Evolutionary conservation across 306 rosid species (phyloP).

Genomic region (Begonia peltatifolia): DNA sequence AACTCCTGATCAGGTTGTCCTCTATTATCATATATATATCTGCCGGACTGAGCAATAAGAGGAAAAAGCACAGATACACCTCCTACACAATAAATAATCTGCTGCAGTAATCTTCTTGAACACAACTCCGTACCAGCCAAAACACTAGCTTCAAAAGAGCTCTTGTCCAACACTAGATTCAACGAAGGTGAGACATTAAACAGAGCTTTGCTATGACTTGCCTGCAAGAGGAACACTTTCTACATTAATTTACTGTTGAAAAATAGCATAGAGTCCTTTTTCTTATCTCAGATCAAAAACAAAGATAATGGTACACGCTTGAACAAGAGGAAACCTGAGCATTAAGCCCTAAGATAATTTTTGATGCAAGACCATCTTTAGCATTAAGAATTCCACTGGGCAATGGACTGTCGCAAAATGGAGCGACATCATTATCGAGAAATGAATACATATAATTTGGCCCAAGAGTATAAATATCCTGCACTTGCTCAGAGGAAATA

Average conservation of each 20-base stretch:
- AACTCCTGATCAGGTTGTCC: conserved; percentile 25
- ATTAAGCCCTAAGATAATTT: conserved; percentile 79
- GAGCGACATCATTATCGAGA: conserved; percentile 74
- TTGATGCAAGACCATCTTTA: conserved; percentile 81
- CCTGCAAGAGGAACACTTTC: conserved; percentile 40
- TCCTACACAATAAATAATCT: conserved; percentile 91
- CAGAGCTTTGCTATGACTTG: conserved; percentile 73
- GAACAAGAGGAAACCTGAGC: conserved; percentile 57
- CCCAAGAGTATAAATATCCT: conserved; percentile 78
- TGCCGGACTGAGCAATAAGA: conserved; percentile 61
- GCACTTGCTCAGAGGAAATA: conserved; percentile 81
- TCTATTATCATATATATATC: conserved; percentile 40
- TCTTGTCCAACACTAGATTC: conserved; percentile 50
- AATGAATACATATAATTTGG: conserved; percentile 96
- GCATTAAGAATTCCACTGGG: conserved; percentile 76
- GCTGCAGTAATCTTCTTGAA: conserved; percentile 81
- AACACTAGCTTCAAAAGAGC: conserved; percentile 69
- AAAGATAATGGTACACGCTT: not conserved
- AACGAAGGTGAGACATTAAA: conserved; percentile 75
- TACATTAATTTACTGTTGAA: no score
- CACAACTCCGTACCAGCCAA: conserved; percentile 83
- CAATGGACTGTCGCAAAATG: conserved; percentile 46
- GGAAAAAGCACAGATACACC: conserved; percentile 96
- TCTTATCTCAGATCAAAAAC: not conserved
- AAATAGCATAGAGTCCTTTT: not conserved